Conservation (phyloP, 148 eudicot species). For the Vaccinium macrocarpon region DNA sequence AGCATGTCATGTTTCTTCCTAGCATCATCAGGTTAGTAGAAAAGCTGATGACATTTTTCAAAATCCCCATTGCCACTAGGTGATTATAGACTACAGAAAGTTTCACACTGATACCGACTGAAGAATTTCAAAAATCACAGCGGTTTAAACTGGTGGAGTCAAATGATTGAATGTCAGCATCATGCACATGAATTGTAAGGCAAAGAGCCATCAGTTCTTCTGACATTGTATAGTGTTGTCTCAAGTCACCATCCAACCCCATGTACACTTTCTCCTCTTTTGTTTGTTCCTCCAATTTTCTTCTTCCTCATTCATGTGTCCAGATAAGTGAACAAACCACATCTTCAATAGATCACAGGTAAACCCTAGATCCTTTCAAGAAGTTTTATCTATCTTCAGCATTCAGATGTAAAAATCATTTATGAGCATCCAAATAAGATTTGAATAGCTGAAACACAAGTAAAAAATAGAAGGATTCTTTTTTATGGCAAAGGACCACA, state of each 20-base stretch:
- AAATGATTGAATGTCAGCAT: neutral
- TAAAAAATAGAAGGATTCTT: neutral
- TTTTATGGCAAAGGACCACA: neutral
- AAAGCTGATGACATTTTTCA: neutral
- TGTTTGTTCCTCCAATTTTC: neutral
- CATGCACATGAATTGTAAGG: neutral
- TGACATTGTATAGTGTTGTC: neutral
- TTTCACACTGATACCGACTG: neutral
- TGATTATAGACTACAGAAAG: neutral
- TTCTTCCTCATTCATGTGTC: neutral
- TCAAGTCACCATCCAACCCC: neutral
- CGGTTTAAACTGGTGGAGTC: neutral
- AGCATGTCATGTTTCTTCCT: neutral
- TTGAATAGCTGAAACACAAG: neutral
- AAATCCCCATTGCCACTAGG: neutral
- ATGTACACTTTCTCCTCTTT: neutral
- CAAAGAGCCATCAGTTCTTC: neutral
- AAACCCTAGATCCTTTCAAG: neutral
- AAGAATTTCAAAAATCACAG: neutral
- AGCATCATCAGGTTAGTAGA: neutral
- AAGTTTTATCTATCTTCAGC: neutral
- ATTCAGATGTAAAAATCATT: neutral
- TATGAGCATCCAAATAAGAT: neutral
- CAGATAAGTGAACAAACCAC: neutral
- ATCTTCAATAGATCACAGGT: neutral